Evolutionary conservation across 805 yeast species (phyloP).

Genomic region (Suhomyces sp.): DNA sequence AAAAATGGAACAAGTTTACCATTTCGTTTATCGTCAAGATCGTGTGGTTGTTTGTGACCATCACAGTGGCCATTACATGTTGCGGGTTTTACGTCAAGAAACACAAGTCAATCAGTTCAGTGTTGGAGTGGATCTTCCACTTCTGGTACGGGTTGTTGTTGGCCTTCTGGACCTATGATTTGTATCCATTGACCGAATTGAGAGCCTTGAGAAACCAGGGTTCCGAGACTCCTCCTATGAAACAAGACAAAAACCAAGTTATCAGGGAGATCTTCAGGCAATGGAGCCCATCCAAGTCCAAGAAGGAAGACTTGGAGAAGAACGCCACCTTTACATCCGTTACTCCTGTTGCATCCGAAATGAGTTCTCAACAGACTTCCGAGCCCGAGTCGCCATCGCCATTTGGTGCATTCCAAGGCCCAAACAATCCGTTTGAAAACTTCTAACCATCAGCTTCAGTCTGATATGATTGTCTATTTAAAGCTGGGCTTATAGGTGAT

Average conservation of each 20-base stretch:
- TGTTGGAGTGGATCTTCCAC: slow-evolving; percentile 27
- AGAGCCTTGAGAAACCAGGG: slow-evolving; percentile 12
- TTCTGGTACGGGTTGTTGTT: slow-evolving; percentile 25
- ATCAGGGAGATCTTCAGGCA: slow-evolving; percentile 3
- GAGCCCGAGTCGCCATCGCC: slow-evolving; percentile 2
- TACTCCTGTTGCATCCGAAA: slow-evolving; percentile 1
- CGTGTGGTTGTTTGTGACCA: slow-evolving; percentile 21
- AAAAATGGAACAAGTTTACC: slow-evolving; percentile 27
- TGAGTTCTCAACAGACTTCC: not conserved
- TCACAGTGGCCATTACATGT: slow-evolving; percentile 17
- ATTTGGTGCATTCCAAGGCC: slow-evolving; percentile 1
- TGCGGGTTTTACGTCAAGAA: slow-evolving; percentile 20
- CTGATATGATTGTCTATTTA: not conserved
- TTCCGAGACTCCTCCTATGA: slow-evolving; percentile 3
- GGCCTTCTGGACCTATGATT: slow-evolving; percentile 28
- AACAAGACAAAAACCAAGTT: not conserved
- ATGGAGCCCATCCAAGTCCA: slow-evolving; percentile 3
- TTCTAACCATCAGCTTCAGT: not conserved
- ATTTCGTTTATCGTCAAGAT: slow-evolving; percentile 23
- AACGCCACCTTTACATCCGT: slow-evolving; percentile 1
- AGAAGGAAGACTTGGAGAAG: slow-evolving; percentile 1
- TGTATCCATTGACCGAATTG: slow-evolving; percentile 26
- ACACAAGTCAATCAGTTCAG: slow-evolving; percentile 14
- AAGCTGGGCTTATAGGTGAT: not conserved
- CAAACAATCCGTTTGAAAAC: not conserved